Evolutionary conservation across 1,284 basidiomycete species (phyloP), one percentile per base, ranked within the genome.

Genomic region (Sanguinoderma infundibulare): DNA sequence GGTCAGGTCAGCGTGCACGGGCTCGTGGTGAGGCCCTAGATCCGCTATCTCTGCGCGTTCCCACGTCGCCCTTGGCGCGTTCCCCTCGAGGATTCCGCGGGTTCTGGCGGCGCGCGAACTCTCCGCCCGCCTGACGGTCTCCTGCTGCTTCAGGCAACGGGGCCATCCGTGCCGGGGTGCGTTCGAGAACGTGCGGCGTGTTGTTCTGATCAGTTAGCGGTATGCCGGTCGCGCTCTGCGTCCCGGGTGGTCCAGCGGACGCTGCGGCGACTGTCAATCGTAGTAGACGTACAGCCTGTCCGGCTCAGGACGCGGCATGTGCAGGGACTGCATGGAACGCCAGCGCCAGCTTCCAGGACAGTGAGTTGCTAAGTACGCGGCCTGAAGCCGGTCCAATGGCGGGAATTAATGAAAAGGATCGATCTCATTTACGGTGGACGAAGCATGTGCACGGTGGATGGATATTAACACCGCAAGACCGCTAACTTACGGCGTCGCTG

Each of bases 51-150:
- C 55, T 60, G 51, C 8, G 44, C 62, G 46, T 35, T 65, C 64
- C 59, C 64, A 65, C 64, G 64, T 53, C 40, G 57, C 59, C 20
- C 57, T 47, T 32, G 49, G 59, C 60, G 58, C 53, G 34, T 54
- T 64, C 53, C 58, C 60, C 65, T 66, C 65, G 65, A 66, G 62
- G 62, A 49, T 58, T 63, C 62, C 62, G 55, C 60, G 60, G 60
- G 62, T 56, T 60, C 60, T 55, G 44, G 32, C 50, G 35, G 50
- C 55, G 55, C 60, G 65, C 62, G 62, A 66, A 66, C 62, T 66
- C 65, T 66, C 65, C 62, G 55, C 53, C 47, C 55, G 53, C 46
- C 57, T 59, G 62, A 64, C 55, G 58, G 62, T 62, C 62, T 49
- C 52, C 17, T 64, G 53, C 65, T 59, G 17, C 39, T 60, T 61